Evolutionary conservation across 169 alveolate species (phyloP).

Genomic region (Amoebophrya sp.): DNA sequence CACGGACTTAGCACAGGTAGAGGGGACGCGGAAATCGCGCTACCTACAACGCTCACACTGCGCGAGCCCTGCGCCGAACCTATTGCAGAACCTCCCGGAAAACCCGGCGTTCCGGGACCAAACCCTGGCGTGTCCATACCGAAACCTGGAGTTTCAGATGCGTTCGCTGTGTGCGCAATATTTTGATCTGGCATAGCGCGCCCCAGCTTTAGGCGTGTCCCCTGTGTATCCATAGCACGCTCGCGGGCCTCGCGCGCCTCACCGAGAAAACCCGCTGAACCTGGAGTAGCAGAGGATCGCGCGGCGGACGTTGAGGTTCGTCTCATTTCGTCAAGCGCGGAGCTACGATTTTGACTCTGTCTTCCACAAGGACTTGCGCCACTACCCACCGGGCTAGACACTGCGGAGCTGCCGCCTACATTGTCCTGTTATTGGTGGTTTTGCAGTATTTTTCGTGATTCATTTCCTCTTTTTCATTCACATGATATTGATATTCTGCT

Average conservation of each 20-base stretch:
- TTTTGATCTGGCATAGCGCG: neutral
- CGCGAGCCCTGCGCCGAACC: neutral
- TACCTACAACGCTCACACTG: neutral
- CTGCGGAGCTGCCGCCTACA: too few relatives aligned
- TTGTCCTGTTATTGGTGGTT: too few relatives aligned
- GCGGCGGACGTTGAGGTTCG: too few relatives aligned
- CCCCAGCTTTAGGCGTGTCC: neutral
- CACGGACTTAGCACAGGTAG: neutral
- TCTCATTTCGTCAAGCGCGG: too few relatives aligned
- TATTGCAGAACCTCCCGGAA: too few relatives aligned
- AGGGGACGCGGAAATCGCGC: neutral
- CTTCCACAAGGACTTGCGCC: too few relatives aligned
- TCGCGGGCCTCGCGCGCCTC: neutral
- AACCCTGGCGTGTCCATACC: neutral
- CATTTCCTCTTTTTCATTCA: too few relatives aligned
- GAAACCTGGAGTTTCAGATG: neutral
- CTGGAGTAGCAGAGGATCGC: too few relatives aligned
- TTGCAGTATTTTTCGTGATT: too few relatives aligned
- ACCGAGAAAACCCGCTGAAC: neutral
- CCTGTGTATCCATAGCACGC: neutral
- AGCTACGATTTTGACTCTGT: too few relatives aligned
- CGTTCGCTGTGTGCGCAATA: neutral
- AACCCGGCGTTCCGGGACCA: neutral
- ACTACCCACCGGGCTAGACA: too few relatives aligned
- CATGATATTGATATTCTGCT: too few relatives aligned